phyloP scores from a whole-genome alignment of 495 filamentous ascomycete genomes.

The Massariosphaeria phaeospora region DNA sequence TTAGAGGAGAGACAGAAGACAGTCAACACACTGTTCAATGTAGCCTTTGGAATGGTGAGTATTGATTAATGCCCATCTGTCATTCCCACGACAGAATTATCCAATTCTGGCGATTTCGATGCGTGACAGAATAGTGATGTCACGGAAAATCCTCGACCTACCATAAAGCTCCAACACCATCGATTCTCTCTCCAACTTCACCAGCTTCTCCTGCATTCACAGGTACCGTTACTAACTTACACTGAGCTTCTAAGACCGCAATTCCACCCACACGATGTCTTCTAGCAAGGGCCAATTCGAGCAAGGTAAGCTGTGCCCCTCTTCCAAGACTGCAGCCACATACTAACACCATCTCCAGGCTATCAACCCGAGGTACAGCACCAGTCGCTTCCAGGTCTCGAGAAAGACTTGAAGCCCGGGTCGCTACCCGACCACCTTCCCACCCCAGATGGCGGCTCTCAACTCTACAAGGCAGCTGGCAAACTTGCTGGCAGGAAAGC shows the following conservation, averaged over 20 bases:
- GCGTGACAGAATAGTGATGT: constrained; percentile 13
- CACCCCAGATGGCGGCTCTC: constrained; percentile 62
- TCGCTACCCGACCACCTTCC: constrained; percentile 65
- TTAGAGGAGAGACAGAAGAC: too few relatives aligned
- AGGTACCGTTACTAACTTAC: neutral
- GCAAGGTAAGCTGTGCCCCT: constrained; percentile 16
- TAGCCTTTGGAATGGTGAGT: too few relatives aligned
- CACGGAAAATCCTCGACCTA: neutral
- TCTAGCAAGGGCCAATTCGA: constrained; percentile 30
- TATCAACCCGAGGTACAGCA: constrained; percentile 64
- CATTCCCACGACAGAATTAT: too few relatives aligned
- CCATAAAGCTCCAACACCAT: neutral
- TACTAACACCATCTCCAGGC: constrained; percentile 44
- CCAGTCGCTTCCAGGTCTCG: constrained; percentile 62
- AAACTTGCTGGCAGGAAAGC: constrained; percentile 72
- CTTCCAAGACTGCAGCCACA: neutral
- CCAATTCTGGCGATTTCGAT: too few relatives aligned
- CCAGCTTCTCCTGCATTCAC: neutral
- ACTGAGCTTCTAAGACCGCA: neutral
- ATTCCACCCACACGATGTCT: too few relatives aligned
- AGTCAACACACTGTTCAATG: too few relatives aligned
- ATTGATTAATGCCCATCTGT: too few relatives aligned
- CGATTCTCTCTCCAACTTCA: neutral
- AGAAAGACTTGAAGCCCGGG: constrained; percentile 59
- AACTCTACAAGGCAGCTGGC: constrained; percentile 71